Conservation (phyloP, 164 flowering plant genomes). For the Taxillus chinensis region DNA sequence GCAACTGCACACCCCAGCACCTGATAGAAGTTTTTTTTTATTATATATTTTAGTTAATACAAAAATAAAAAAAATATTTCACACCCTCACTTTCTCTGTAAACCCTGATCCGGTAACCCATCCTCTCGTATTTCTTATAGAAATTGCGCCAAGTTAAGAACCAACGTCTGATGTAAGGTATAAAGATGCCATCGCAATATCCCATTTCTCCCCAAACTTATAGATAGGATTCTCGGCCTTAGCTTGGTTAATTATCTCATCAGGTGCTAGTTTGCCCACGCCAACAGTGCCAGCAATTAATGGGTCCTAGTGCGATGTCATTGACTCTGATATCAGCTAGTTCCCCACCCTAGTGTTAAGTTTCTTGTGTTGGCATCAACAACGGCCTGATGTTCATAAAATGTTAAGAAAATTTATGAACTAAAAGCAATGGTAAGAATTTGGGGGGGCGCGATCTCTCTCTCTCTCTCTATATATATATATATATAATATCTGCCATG, state of each 20-base stretch:
- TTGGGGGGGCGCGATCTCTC: too few species aligned
- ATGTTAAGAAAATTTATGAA: neutral
- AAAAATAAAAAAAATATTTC: too few species aligned
- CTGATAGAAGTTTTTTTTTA: too few species aligned
- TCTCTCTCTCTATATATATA: neutral
- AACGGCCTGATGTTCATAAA: slow-evolving; percentile 57
- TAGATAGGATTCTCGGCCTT: slow-evolving; percentile 41
- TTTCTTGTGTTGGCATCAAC: slow-evolving; percentile 70
- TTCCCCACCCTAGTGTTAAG: slow-evolving; percentile 88
- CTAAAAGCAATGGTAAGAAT: neutral
- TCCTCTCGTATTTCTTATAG: too few species aligned
- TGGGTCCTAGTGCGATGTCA: slow-evolving; percentile 92
- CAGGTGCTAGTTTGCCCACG: slow-evolving; percentile 60
- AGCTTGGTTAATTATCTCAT: slow-evolving; percentile 37
- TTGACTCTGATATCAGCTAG: slow-evolving; percentile 88
- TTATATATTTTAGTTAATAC: too few species aligned
- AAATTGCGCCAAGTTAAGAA: too few species aligned
- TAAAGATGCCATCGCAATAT: slow-evolving; percentile 85
- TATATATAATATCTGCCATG: neutral
- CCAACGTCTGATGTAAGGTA: slow-evolving; percentile 80
- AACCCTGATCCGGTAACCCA: too few species aligned
- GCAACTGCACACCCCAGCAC: too few species aligned
- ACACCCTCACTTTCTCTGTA: too few species aligned
- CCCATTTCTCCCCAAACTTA: slow-evolving; percentile 84
- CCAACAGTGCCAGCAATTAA: slow-evolving; percentile 74